Evolutionary conservation across 1,139 yeast genomes (phyloP), one percentile per base, ranked within the genome.

Genomic region (Torulaspora pretoriensis): DNA sequence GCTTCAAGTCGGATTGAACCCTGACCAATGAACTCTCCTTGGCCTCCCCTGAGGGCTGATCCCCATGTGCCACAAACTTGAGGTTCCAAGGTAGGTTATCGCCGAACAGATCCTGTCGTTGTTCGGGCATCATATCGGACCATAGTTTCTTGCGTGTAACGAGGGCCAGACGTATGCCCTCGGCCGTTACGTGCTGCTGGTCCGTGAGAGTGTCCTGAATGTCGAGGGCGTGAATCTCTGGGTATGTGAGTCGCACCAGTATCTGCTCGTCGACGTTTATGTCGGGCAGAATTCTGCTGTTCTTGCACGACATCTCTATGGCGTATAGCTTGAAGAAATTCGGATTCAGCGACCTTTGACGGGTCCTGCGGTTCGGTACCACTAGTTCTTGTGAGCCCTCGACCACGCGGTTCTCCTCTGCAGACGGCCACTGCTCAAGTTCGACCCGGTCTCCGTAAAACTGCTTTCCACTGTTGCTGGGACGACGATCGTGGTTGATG

Each of bases 101-200:
- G 16, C 64, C 65, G 42, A 47, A 56, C 6, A 55, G 47, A 43
- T 61, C 64, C 16, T 49, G 48, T 38, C 65, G 52, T n/a, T 54
- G 51, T 26, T 48, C 48, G 28, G 48, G 50, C 25, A 55, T 43
- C 57, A 61, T 52, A 24, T 59, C 62, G n/a, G 59, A 49, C 64
- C 65, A 60, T 17, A 63, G 51, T 38, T 63, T 63, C 40, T 60
- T 54, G 34, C 61, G 55, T 1, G 66, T 61, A 9, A 55, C 46
- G 29, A 63, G 52, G 1, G 66, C 66, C 12, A 61, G 40, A 40
- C 60, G 59, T 23, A 61, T 57, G 13, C 55, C 59, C 8, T 52
- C 42, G 8, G 53, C 46, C 8, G 56, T 46, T 10, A 53, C 48
- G 30, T 42, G 42, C 22, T 50, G 50, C 12, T 50, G 42, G 24